Evolutionary conservation across 345 rosid genomes (phyloP), one percentile per base, ranked within the genome.

Genomic region (Hypericum androsaemum): DNA sequence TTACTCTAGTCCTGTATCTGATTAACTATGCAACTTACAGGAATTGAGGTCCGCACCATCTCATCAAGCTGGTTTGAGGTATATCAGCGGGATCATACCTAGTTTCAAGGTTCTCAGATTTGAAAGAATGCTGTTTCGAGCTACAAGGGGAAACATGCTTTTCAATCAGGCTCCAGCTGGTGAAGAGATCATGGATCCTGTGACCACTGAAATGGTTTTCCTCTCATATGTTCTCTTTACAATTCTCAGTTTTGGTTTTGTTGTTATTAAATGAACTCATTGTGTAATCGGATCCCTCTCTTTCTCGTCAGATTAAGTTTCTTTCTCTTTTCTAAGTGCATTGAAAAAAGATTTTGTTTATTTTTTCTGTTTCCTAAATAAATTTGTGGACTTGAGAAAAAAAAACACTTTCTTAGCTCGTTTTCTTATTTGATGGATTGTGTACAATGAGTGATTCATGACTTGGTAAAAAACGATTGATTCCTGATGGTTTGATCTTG

Each of bases 101-200:
- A 77, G 77, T 66, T 74, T 78, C 40, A 87, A 87, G 70, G 74
- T 63, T 66, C 70, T 78, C 55, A 78, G 74, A 63, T 87, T 90
- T 75, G 95, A 90, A 77, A 84, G 95, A 76, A 84, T 90, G 86
- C 58, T 90, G 63, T 90, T 90, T 72, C 95, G 96, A 65, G 84
- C 96, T 59, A 90, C 96, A 57, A 87, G 98, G 73, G 98, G 98
- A 69, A 90, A 90, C 73, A 82, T 90, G 95, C 95, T 90, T 72
- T 90, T 90, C 74, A 87, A 84, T 68, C 95, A 83, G 69, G 78
- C 95, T 38, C 73, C 81, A n/a, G 88, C 94, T 50, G 86, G 71
- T 71, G 98, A 87, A 73, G 92, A 75, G 63, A 79, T 84, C 75
- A 63, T 80, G 89, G 96, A 90, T 75, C 98, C 95, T 65, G 72